These are phyloP conservation scores for Neonectria punicea DNA, from an alignment of 2,329 filamentous ascomycete species.

Conservation along the genomic window DNA sequence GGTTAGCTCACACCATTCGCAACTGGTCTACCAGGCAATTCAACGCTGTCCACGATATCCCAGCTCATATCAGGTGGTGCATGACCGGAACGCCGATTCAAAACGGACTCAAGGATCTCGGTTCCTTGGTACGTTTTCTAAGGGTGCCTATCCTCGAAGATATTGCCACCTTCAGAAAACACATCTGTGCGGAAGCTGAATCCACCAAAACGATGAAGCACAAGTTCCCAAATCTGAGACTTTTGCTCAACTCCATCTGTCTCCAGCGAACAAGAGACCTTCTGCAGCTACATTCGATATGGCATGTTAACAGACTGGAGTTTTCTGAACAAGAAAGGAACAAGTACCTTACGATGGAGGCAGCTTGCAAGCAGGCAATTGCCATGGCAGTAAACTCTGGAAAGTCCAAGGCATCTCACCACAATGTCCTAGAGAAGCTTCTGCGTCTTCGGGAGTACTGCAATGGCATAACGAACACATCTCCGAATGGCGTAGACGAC, in stretches of 20 bases:
- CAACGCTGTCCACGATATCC: neutral
- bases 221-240: neutral
- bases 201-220: neutral
- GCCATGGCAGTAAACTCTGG: neutral
- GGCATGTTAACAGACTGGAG: neutral
- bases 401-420: neutral
- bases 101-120: neutral
- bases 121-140: neutral
- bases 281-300: neutral
- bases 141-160: neutral
- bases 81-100: neutral
- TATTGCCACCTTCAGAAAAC: neutral
- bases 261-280: neutral
- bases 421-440: neutral
- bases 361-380: neutral
- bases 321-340: neutral
- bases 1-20: neutral
- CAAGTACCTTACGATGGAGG: neutral
- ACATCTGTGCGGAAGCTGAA: neutral
- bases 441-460: neutral
- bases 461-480: neutral
- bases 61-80: neutral
- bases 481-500: neutral
- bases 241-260: neutral
- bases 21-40: neutral